Evolutionary conservation across 805 yeast species (phyloP).

Genomic region (Yarrowia sp.): DNA sequence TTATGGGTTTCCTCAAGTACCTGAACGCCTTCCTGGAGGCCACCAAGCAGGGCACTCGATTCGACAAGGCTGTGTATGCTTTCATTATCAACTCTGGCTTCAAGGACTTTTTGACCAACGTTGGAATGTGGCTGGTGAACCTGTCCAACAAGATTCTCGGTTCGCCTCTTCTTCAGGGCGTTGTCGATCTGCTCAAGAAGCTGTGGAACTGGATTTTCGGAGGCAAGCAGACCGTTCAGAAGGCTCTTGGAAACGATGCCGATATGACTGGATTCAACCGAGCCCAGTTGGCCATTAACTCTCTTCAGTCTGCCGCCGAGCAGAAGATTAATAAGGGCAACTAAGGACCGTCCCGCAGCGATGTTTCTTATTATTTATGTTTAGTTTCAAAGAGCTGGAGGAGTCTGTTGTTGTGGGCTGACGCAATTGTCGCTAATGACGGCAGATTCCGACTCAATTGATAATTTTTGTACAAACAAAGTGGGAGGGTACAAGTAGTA

Average conservation of each 20-base stretch:
- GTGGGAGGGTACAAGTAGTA: too few species aligned
- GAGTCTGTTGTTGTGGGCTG: too few species aligned
- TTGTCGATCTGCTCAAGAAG: conserved; percentile 8
- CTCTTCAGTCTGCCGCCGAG: conserved; percentile 10
- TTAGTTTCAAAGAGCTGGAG: neutral
- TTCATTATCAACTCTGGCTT: conserved; percentile 17
- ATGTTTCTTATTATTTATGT: neutral
- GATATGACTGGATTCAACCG: neutral
- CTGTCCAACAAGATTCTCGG: conserved; percentile 21
- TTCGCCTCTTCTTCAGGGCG: conserved; percentile 8
- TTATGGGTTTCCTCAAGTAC: conserved; percentile 15
- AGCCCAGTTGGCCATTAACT: conserved; percentile 2
- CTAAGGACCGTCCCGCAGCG: neutral
- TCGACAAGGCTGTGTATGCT: conserved; percentile 16
- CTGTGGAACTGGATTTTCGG: neutral
- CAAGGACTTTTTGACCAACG: conserved; percentile 8
- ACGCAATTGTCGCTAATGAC: too few species aligned
- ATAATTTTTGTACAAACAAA: too few species aligned
- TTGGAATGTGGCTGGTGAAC: conserved; percentile 4
- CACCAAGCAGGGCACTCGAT: conserved; percentile 11
- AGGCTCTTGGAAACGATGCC: neutral
- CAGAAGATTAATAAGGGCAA: neutral
- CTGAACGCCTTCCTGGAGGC: conserved; percentile 15
- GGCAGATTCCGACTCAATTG: too few species aligned
- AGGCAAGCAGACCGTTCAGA: neutral